These are phyloP conservation scores for Clonostachys rosea DNA, from an alignment of 2,329 filamentous ascomycete species.

Conservation along the genomic window DNA sequence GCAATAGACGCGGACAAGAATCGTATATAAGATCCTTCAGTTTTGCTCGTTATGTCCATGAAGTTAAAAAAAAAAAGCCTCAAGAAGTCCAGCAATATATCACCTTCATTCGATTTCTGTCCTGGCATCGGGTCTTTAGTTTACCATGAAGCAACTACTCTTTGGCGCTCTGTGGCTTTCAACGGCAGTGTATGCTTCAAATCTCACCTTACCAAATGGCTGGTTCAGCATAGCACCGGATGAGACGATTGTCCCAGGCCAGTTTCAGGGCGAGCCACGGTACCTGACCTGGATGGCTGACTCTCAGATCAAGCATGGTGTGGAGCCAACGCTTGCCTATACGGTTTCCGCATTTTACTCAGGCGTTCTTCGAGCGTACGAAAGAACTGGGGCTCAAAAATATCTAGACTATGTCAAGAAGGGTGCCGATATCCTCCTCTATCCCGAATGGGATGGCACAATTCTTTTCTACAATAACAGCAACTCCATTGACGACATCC, in stretches of 20 bases:
- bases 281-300: conserved; percentile 27
- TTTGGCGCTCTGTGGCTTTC: no score
- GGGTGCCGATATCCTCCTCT: conserved; percentile 40
- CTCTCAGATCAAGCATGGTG: conserved; percentile 36
- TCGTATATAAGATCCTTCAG: no score
- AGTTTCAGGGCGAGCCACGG: background rate
- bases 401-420: conserved; percentile 36
- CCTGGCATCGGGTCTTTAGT: background rate
- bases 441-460: conserved; percentile 35
- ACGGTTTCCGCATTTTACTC: conserved; percentile 40
- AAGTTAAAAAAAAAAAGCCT: no score
- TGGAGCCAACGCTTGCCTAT: conserved; percentile 32
- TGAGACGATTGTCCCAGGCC: background rate
- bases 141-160: no score
- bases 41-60: background rate
- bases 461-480: conserved; percentile 36
- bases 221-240: background rate
- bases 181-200: background rate
- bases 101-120: background rate
- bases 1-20: no score
- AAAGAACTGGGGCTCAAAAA: conserved; percentile 32
- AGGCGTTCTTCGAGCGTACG: conserved; percentile 38
- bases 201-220: conserved; percentile 1
- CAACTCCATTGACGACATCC: conserved; percentile 47
- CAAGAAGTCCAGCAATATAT: background rate